These are phyloP conservation scores for Castanea mollissima DNA, from an alignment of 306 rosid genomes.

Conservation along the genomic window DNA sequence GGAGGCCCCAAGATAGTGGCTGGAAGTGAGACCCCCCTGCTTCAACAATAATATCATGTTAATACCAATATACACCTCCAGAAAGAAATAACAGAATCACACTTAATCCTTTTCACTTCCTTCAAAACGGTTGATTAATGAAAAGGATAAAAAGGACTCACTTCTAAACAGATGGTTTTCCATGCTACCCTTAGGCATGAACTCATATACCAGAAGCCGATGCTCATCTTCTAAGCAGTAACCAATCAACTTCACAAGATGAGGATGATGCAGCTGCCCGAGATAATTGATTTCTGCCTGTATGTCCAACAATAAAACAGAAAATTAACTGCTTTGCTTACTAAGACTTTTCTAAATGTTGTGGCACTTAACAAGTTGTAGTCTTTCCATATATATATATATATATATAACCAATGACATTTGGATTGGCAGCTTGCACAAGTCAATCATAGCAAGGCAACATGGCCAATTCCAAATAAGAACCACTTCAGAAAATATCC, in stretches of 20 bases:
- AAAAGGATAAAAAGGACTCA: constrained; percentile 38
- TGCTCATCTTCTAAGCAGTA: constrained; percentile 93
- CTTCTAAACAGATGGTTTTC: constrained; percentile 95
- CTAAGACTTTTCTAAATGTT: not conserved
- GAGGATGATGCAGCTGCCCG: constrained; percentile 85
- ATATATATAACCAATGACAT: not conserved
- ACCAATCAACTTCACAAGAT: constrained; percentile 90
- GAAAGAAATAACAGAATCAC: not conserved
- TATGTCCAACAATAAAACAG: constrained; percentile 14
- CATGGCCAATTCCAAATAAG: not conserved
- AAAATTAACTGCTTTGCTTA: constrained; percentile 12
- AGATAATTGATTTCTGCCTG: constrained; percentile 97
- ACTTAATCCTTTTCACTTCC: too few species aligned
- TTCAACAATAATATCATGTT: constrained; percentile 16
- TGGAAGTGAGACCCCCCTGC: constrained; percentile 76
- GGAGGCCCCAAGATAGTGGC: constrained; percentile 76
- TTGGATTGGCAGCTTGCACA: not conserved
- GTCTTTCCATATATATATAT: not conserved
- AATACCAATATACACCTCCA: not conserved
- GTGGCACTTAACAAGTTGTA: constrained; percentile 12
- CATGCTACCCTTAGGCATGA: constrained; percentile 95
- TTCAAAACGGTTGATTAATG: not conserved
- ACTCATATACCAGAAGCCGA: constrained; percentile 85
- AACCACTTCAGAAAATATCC: not conserved
- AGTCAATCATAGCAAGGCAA: not conserved